Evolutionary conservation across 805 yeast genomes (phyloP).

Genomic region (Maudiozyma turicensis): DNA sequence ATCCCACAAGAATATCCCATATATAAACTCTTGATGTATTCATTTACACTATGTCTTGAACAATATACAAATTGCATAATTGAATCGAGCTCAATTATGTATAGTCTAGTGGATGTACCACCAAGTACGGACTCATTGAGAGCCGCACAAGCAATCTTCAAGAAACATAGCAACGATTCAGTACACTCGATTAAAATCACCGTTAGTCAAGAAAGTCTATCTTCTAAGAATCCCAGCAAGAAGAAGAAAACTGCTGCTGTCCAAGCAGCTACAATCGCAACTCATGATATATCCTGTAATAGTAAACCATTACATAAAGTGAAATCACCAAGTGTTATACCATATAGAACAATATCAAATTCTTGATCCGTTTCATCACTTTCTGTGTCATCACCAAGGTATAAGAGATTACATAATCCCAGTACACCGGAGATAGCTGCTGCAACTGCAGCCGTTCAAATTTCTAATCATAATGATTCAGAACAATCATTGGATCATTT

Average conservation of each 20-base stretch:
- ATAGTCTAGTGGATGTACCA: neutral
- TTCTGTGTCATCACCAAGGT: neutral
- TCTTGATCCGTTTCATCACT: neutral
- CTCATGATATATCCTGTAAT: neutral
- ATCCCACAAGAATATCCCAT: too few species aligned
- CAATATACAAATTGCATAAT: too few species aligned
- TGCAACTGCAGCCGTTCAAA: neutral
- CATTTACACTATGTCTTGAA: too few species aligned
- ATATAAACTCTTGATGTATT: too few species aligned
- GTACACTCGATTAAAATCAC: neutral
- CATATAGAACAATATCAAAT: neutral
- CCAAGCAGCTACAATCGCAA: neutral
- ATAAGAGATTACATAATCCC: neutral
- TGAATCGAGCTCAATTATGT: too few species aligned
- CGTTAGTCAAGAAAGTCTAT: neutral
- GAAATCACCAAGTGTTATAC: neutral
- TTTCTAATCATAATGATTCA: neutral
- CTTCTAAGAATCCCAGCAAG: neutral
- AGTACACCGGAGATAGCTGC: neutral
- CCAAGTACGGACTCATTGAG: constrained; percentile 6
- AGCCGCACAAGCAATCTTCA: constrained; percentile 15
- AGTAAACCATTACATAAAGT: neutral
- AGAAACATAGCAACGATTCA: constrained; percentile 5
- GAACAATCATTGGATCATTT: neutral
- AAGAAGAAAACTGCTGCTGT: neutral